Evolutionary conservation across 768 basidiomycete species (phyloP).

Genomic region (Tylopilus intermedius): DNA sequence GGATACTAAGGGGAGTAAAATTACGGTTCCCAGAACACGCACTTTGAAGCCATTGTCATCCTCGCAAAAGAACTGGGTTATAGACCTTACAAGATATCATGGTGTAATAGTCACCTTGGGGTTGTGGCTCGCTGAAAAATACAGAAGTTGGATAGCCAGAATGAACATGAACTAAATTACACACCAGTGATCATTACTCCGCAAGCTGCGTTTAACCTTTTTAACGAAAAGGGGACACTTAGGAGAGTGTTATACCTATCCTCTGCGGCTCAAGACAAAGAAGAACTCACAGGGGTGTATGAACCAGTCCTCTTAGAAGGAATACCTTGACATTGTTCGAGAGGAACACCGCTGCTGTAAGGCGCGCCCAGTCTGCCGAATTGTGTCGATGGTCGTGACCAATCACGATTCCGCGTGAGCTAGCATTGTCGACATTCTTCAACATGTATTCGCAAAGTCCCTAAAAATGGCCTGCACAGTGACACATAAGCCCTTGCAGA

Average conservation of each 20-base stretch:
- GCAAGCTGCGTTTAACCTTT: conserved; percentile 60
- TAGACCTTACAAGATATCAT: background rate
- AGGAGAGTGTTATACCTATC: background rate
- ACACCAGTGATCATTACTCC: conserved; percentile 89
- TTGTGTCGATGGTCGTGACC: conserved; percentile 85
- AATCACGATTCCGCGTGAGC: conserved; percentile 65
- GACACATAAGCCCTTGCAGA: background rate
- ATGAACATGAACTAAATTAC: conserved; percentile 10
- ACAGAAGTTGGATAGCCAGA: background rate
- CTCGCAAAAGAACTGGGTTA: conserved; percentile 32
- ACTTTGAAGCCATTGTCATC: conserved; percentile 89
- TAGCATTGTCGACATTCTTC: conserved; percentile 47
- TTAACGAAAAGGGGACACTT: conserved; percentile 79
- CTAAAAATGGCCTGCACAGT: conserved; percentile 31
- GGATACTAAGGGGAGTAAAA: background rate
- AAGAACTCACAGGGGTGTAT: conserved; percentile 66
- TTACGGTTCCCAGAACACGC: background rate
- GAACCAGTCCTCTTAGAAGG: conserved; percentile 63
- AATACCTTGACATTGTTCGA: conserved; percentile 63
- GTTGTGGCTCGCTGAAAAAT: conserved; percentile 69
- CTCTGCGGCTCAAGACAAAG: background rate
- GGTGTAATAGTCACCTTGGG: conserved; percentile 55
- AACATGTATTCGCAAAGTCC: conserved; percentile 73
- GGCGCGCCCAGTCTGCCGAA: conserved; percentile 69
- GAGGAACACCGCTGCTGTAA: conserved; percentile 71